Evolutionary conservation across 495 filamentous ascomycete genomes (phyloP), one percentile per base, ranked within the genome.

Genomic region (Pyronema domesticum): DNA sequence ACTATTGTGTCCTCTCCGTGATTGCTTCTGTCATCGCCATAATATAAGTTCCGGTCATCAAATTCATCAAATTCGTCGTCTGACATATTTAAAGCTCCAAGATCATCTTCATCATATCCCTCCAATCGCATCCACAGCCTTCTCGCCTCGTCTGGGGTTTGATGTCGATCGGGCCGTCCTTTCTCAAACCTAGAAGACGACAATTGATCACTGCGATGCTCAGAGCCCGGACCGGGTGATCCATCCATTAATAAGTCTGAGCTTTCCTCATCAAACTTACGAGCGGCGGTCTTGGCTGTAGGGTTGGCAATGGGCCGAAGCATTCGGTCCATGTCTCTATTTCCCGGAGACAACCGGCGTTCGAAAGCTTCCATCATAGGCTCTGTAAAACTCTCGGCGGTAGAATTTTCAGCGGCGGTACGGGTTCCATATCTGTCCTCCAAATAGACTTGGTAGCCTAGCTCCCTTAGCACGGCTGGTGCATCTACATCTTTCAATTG

Each of bases 1-100:
- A 65, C 50, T 37, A 58, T 23, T n/a, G 59, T 62, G 7, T 59
- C 44, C 9, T 56, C 37, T 6, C 43, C 40, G 0, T 40, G 44
- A 33, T 44, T 53, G 6, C 35, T 47, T 15, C 52, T 52, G 9
- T 10, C 42, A 47, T 14, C 18, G 15, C n/a, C 11, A 10, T 50
- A 47, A 23, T 30, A 17, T 15, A 44, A 53, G n/a, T 42, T 23
- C 4, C 54, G 36, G 23, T 51, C 58, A 7, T 6, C 56, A 5
- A 46, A 37, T 33, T 35, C 18, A 34, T 44, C 52, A 7, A 51
- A 56, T 14, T 51, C 43, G 33, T 63, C 43, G 1, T 47, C 59
- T 10, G 55, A 54, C 36, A 49, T 60, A 10, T 33, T 18, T 18
- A 49, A 33, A 39, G 54, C 55, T 1, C 37, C 51, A 46, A 45